A percentile compares a stretch with the other conserved stretches of the same genome.
phyloP scores from a whole-genome alignment of 345 rosid species.

The sweet orange (Citrus sinensis) region DVS_A1.0 CM039169.1:10693001-10693500 shows the following conservation, averaged over 20 bases:
- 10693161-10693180: constrained; percentile 70
- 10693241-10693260: neutral
- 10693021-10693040: constrained; percentile 57
- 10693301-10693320: neutral
- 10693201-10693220: constrained; percentile 9
- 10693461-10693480: neutral
- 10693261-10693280: neutral
- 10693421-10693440: neutral
- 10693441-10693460: neutral
- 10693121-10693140: constrained; percentile 74
- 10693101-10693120: constrained; percentile 40
- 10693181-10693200: constrained; percentile 41
- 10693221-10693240: neutral
- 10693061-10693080: constrained; percentile 76
- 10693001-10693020: neutral
- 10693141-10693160: constrained; percentile 80
- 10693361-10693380: neutral
- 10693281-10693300: neutral
- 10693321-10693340: neutral
- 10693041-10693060: constrained; percentile 70
- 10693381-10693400: neutral
- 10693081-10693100: constrained; percentile 44
- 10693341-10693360: neutral
- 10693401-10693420: neutral
- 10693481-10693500: neutral